Evolutionary conservation across 2,329 filamentous ascomycete genomes (phyloP).

Genomic region (Aspergillus hortae): DNA sequence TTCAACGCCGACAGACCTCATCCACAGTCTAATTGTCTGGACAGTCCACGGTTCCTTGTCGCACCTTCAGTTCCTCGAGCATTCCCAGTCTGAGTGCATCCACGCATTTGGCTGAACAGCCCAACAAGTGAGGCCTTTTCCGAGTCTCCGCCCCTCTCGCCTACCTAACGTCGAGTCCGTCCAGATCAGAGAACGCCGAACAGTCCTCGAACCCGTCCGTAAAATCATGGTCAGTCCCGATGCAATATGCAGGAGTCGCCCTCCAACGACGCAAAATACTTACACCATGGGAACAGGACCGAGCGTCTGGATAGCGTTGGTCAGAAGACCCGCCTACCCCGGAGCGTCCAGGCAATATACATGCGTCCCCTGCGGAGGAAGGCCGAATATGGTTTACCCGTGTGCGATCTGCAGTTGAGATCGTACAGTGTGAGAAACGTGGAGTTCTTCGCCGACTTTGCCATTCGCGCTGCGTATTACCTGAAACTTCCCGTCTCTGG

Average conservation of each 20-base stretch:
- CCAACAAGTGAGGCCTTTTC: not conserved
- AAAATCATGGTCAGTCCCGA: constrained; percentile 9
- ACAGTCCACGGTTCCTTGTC: constrained; percentile 6
- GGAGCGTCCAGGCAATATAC: constrained; percentile 80
- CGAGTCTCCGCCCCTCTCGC: not conserved
- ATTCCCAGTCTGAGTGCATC: not conserved
- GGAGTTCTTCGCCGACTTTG: constrained; percentile 93
- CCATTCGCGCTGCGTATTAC: constrained; percentile 90
- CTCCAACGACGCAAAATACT: not conserved
- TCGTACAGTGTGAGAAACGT: constrained; percentile 88
- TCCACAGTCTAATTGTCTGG: not conserved
- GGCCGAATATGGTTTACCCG: constrained; percentile 71
- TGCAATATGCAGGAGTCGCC: not conserved
- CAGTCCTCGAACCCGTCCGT: not conserved
- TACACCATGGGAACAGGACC: constrained; percentile 23
- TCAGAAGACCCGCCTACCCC: constrained; percentile 59
- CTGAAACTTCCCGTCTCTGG: constrained; percentile 81
- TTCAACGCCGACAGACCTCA: not conserved
- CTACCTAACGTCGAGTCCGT: not conserved
- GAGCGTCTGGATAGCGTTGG: constrained; percentile 34
- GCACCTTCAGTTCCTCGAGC: constrained; percentile 4
- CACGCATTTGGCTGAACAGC: not conserved
- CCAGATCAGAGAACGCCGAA: not conserved
- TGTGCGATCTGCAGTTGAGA: constrained; percentile 87
- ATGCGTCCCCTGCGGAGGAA: constrained; percentile 76